phyloP scores from a whole-genome alignment of 768 basidiomycete genomes.

The Mycena chlorophos region DNA sequence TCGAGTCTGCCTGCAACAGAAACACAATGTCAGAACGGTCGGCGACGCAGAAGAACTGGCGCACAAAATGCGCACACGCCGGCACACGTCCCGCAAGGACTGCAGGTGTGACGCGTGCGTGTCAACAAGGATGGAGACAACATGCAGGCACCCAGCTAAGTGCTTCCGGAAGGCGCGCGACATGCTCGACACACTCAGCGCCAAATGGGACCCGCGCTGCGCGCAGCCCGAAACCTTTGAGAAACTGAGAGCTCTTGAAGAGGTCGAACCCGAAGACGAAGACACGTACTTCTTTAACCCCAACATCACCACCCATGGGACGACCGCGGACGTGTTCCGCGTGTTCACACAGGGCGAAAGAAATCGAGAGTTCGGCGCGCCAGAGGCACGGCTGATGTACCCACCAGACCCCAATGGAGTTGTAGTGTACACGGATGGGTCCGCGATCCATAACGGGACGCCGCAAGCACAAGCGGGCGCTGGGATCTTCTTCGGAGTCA shows the following conservation, averaged over 20 bases:
- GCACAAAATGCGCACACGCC: not conserved
- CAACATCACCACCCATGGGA: not conserved
- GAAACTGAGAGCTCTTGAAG: not conserved
- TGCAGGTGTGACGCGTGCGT: slow-evolving; percentile 8
- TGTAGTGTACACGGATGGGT: slow-evolving; percentile 12
- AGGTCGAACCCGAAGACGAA: not conserved
- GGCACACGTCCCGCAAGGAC: not conserved
- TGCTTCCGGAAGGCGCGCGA: slow-evolving; percentile 6
- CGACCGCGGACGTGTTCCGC: slow-evolving; percentile 4
- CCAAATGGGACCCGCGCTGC: slow-evolving; percentile 16
- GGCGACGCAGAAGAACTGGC: slow-evolving; percentile 12
- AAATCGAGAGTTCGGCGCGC: not conserved
- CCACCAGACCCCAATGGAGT: not conserved
- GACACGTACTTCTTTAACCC: slow-evolving; percentile 2
- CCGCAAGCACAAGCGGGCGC: slow-evolving; percentile 3
- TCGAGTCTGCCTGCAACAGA: slow-evolving; percentile 10
- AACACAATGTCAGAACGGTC: slow-evolving; percentile 7
- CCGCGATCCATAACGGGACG: slow-evolving; percentile 12
- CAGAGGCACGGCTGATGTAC: not conserved
- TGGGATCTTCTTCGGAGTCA: slow-evolving; percentile 8
- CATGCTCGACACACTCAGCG: slow-evolving; percentile 5
- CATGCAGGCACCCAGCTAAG: slow-evolving; percentile 5
- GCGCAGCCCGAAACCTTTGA: slow-evolving; percentile 11
- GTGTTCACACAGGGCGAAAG: slow-evolving; percentile 3
- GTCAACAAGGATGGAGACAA: not conserved